phyloP scores from a whole-genome alignment of 495 filamentous ascomycete species.

The Cudoniella acicularis region DNA sequence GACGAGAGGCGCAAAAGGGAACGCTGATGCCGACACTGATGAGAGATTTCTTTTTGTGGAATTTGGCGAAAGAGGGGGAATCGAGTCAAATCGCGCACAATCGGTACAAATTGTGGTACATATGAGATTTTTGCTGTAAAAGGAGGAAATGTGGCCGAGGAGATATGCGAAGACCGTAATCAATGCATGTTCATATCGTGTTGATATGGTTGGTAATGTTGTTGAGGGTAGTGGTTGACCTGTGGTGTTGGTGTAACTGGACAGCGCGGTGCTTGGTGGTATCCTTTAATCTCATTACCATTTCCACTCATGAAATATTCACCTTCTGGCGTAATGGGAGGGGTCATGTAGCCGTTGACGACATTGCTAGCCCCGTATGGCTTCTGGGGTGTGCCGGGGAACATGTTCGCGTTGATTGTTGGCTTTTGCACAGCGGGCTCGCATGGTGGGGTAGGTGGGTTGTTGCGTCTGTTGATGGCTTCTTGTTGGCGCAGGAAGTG shows the following conservation, averaged over 20 bases:
- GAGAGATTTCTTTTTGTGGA: conserved; percentile 15
- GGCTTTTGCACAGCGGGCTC: conserved; percentile 53
- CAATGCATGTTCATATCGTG: conserved; percentile 24
- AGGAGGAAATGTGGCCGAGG: conserved; percentile 11
- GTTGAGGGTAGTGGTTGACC: conserved; percentile 21
- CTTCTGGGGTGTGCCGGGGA: conserved; percentile 83
- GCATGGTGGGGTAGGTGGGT: conserved; percentile 65
- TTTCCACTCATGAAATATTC: conserved; percentile 47
- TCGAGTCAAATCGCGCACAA: conserved; percentile 11
- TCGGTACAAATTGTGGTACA: conserved; percentile 30
- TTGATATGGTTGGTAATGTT: conserved; percentile 29
- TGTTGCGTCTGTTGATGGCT: conserved; percentile 56
- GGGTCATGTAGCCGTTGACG: conserved; percentile 83
- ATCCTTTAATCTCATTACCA: conserved; percentile 41
- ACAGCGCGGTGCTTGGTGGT: conserved; percentile 44
- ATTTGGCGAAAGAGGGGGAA: conserved; percentile 15
- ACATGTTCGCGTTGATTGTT: conserved; percentile 37
- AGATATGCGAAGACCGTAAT: conserved; percentile 1
- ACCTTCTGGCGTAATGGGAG: conserved; percentile 92
- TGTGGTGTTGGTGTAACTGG: conserved; percentile 51
- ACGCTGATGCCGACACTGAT: conserved; percentile 30
- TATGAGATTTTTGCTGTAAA: conserved; percentile 21
- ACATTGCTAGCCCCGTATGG: conserved; percentile 54
- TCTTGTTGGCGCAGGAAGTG: conserved; percentile 84
- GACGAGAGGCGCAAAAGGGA: conserved; percentile 25